Percentiles rank a stretch among this genome's conserved stretches.
These are phyloP conservation scores for Alectoria sarmentosa DNA, from an alignment of 495 filamentous ascomycete genomes.

Conservation along the genomic window DNA sequence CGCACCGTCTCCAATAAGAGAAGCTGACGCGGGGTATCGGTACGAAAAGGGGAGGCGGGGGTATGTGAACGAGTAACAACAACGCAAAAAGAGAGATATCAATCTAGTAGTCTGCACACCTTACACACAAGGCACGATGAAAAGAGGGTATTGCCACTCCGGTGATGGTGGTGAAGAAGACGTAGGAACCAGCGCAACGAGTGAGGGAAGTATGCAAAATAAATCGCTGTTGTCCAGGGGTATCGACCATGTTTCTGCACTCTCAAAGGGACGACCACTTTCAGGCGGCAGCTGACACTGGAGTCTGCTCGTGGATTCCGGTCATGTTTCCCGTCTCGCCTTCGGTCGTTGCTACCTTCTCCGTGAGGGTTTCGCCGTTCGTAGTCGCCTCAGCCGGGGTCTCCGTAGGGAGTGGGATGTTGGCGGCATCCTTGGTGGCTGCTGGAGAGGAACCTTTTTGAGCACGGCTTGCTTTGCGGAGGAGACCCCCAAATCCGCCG, in stretches of 20 bases:
- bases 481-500: constrained; percentile 49
- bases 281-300: constrained; percentile 18
- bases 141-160: background rate
- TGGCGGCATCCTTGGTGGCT: constrained; percentile 9
- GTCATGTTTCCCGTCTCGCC: constrained; percentile 11
- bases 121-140: background rate
- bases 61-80: constrained; percentile 14
- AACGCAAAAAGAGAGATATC: background rate
- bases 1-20: constrained; percentile 23
- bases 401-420: constrained; percentile 15
- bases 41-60: constrained; percentile 17
- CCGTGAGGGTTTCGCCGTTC: constrained; percentile 6
- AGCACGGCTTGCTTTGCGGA: constrained; percentile 52
- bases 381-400: constrained; percentile 14
- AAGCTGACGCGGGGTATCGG: constrained; percentile 22
- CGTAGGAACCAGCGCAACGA: background rate
- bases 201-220: constrained; percentile 7
- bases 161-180: background rate
- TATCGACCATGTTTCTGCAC: constrained; percentile 1
- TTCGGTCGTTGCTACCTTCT: constrained; percentile 12
- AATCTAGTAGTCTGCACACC: background rate
- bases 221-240: constrained; percentile 6
- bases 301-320: constrained; percentile 13
- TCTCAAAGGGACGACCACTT: background rate
- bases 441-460: constrained; percentile 23